phyloP scores from a whole-genome alignment of 164 flowering plant species.

The Stephania cephalantha region DNA sequence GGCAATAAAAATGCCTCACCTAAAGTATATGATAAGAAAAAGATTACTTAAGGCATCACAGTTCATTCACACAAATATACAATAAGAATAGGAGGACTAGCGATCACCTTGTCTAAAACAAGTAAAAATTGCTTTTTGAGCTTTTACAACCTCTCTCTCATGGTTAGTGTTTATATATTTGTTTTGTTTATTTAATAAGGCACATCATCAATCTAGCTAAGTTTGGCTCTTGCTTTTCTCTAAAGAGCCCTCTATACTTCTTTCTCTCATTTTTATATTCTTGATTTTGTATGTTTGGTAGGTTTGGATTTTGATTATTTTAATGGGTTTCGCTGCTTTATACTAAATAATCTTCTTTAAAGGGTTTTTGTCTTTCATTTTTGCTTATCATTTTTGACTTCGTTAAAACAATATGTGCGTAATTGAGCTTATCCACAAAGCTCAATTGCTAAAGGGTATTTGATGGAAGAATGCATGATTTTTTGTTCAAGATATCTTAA shows the following conservation, averaged over 20 bases:
- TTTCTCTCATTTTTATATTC: not conserved
- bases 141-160: no score
- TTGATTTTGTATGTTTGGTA: not conserved
- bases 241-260: not conserved
- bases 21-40: not conserved
- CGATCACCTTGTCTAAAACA: constrained; percentile 79
- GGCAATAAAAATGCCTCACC: no score
- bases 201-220: not conserved
- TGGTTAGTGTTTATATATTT: not conserved
- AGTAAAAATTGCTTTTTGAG: constrained; percentile 58
- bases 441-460: no score
- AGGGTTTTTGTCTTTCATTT: not conserved
- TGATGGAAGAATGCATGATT: no score
- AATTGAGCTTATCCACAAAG: no score
- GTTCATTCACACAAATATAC: not conserved
- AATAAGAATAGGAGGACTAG: not conserved
- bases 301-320: not conserved
- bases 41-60: not conserved
- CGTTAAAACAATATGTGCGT: no score
- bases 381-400: no score
- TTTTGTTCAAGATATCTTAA: no score
- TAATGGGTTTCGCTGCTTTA: not conserved
- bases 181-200: not conserved
- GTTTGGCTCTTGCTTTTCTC: not conserved
- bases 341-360: not conserved